These are phyloP conservation scores for Dryas drummondii DNA, from an alignment of 306 rosid species.

Conservation along the genomic window DNA sequence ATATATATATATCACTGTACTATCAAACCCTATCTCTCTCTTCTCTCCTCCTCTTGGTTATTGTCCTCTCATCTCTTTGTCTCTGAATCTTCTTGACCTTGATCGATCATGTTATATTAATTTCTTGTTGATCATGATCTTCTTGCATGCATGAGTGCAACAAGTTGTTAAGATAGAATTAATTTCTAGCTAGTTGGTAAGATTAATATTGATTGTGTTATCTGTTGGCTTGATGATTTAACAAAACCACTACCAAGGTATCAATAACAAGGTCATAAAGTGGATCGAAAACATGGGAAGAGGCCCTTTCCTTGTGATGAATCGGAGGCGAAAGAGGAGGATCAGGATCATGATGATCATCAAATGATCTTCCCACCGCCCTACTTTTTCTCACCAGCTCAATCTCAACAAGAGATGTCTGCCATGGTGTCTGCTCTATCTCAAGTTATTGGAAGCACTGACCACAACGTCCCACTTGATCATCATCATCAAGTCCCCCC, in stretches of 20 bases:
- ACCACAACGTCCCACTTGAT: neutral
- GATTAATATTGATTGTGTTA: neutral
- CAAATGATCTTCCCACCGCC: conserved; percentile 33
- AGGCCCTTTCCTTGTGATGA: conserved; percentile 44
- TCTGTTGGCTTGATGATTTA: conserved; percentile 3
- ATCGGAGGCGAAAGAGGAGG: conserved; percentile 47
- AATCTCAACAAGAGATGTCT: conserved; percentile 65
- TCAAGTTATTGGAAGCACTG: conserved; percentile 58
- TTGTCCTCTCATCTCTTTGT: no score
- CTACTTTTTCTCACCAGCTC: conserved; percentile 40
- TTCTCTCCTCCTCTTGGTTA: neutral
- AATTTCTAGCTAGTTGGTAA: neutral
- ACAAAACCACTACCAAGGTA: neutral
- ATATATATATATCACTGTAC: neutral
- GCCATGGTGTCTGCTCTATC: conserved; percentile 67
- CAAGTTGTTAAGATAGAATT: neutral
- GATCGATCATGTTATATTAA: neutral
- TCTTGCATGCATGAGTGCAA: no score
- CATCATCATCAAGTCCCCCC: conserved; percentile 18
- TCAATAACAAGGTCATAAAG: conserved; percentile 5
- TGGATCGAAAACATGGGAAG: conserved; percentile 48
- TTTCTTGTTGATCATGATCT: neutral
- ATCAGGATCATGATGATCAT: conserved; percentile 10
- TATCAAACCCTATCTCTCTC: conserved; percentile 6
- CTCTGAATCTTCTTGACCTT: neutral